Base-by-base conservation (phyloP, 345 rosid species). In the Rhodamnia rubescens region DNA sequence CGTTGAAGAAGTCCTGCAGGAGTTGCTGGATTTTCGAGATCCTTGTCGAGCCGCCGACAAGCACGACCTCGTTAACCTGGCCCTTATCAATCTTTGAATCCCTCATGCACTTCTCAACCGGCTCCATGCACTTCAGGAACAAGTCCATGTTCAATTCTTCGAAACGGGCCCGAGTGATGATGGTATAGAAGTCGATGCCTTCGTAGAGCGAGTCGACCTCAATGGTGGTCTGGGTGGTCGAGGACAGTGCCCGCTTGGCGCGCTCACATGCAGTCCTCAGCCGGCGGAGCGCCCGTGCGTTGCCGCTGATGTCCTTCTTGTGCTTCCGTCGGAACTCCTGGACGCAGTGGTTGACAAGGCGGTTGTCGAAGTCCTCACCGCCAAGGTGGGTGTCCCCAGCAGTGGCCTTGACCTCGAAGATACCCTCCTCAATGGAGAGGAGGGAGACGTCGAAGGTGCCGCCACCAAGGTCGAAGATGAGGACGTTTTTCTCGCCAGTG, bases 381-480 rank as follows among this genome's bases (percentile, higher is more conserved):
- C 88, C 90, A 29, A 89, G 86, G 47, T 89, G 89, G 56, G 89
- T 89, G 59, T 89, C 88, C 6, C 91, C 88, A 0, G 91, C 92
- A 1, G 91, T 87, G 7, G 89, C 90, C 83, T 90, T 90, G 53
- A 90, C 91, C 84, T 90, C 91, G 16, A 90, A 90, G 84, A 90
- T 86, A 7, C 92, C 92, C 58, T 87, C 92, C 82, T 90, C 91
- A 7, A 90, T 90, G 0, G 90, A 88, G 22, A 90, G 74, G 52
- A 89, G 29, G 3, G 90, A 90, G 18, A 90, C 92, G 80, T 90
- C 90, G 29, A 89, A 90, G 40, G 90, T 89, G 0, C 91, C 90
- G 18, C 91, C 91, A 1, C 91, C 91, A 2, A 90, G 90, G 40
- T 90, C 91, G 55, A 89, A 89, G 11, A 87, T 89, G 8, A 89